phyloP scores from a whole-genome alignment of 2,329 filamentous ascomycete species.

The Thelonectria blattea region DNA sequence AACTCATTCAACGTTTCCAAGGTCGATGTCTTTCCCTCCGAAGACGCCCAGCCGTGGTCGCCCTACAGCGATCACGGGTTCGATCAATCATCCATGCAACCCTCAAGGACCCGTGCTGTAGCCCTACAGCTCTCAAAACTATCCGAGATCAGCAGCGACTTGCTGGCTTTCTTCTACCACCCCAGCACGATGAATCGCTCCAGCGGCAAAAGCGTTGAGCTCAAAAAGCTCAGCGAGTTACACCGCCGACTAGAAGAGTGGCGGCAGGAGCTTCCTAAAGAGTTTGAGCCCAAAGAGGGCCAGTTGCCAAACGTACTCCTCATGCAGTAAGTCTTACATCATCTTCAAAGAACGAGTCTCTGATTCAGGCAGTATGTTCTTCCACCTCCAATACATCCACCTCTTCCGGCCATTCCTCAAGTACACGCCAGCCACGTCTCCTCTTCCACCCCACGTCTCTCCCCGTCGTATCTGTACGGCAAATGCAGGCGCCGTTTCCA shows the following conservation, averaged over 20 bases:
- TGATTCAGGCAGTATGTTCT: conserved; percentile 79
- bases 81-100: conserved; percentile 74
- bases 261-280: conserved; percentile 81
- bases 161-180: conserved; percentile 90
- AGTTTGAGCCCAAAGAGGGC: conserved; percentile 88
- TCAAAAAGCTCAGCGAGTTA: conserved; percentile 91
- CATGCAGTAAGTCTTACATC: conserved; percentile 73
- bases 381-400: conserved; percentile 93
- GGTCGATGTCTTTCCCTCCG: conserved; percentile 87
- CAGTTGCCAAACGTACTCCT: conserved; percentile 82
- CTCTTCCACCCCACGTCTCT: conserved; percentile 84
- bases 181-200: conserved; percentile 69
- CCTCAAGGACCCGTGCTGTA: conserved; percentile 81
- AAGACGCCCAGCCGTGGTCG: conserved; percentile 85
- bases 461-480: conserved; percentile 90
- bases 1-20: conserved; percentile 84
- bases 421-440: conserved; percentile 81
- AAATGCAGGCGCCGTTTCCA: conserved; percentile 87
- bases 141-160: conserved; percentile 91
- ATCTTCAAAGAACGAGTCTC: not conserved
- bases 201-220: conserved; percentile 78
- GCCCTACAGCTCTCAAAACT: conserved; percentile 82
- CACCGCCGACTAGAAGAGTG: conserved; percentile 90
- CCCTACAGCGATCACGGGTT: conserved; percentile 87
- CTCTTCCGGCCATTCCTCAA: conserved; percentile 95